Conservation (phyloP, 2,329 filamentous ascomycete species). For the Colletotrichum viniferum region DNA sequence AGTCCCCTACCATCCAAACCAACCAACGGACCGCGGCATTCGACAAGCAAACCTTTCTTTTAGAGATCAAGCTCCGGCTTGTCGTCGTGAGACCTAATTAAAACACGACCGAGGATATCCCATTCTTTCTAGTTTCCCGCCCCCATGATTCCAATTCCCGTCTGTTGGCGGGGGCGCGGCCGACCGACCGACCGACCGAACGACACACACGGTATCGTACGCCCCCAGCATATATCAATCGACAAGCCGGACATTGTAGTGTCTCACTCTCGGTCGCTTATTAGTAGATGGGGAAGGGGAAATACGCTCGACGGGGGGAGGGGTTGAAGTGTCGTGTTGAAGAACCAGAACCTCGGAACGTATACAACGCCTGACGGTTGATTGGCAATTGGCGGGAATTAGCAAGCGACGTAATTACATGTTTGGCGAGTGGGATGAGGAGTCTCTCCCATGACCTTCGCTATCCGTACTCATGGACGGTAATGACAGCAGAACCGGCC, state of each 20-base stretch:
- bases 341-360: conserved; percentile 20
- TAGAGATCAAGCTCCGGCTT: neutral
- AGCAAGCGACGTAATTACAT: neutral
- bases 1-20: conserved; percentile 3
- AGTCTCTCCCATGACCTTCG: neutral
- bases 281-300: neutral
- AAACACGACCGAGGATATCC: neutral
- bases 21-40: neutral
- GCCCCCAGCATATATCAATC: neutral
- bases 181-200: neutral
- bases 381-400: neutral
- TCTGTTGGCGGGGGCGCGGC: neutral
- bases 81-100: neutral
- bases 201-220: neutral
- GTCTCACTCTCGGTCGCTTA: neutral
- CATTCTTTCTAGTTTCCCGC: neutral
- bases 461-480: neutral
- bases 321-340: neutral
- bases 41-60: neutral
- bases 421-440: neutral
- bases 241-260: neutral
- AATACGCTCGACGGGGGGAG: neutral
- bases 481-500: neutral
- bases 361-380: neutral
- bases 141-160: neutral